These are phyloP conservation scores for Corymbia citriodora DNA, from an alignment of 441 rosid species.

Conservation along the genomic window DNA sequence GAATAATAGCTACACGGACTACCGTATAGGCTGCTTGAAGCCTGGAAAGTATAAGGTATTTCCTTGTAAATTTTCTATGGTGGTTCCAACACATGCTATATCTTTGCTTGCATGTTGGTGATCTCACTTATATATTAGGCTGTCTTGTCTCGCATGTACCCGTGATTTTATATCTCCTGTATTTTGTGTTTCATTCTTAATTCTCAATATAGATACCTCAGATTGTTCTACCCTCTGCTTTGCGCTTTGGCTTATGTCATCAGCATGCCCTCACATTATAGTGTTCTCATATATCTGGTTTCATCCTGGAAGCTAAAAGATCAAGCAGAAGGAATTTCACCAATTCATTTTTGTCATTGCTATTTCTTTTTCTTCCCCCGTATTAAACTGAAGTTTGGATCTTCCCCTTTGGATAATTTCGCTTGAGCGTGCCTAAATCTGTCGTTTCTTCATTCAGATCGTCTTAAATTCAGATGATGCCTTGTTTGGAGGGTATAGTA, in stretches of 20 bases:
- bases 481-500: conserved; percentile 69
- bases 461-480: conserved; percentile 81
- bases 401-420: not conserved
- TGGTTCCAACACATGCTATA: not conserved
- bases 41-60: conserved; percentile 94
- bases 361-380: not conserved
- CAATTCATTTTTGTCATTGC: not conserved
- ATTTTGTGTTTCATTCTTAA: not conserved
- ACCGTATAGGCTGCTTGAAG: conserved; percentile 77
- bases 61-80: not conserved
- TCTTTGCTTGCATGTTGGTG: not conserved
- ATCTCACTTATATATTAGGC: not conserved
- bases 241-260: not conserved
- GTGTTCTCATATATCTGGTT: not conserved
- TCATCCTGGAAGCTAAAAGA: not conserved
- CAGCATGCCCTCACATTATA: not conserved
- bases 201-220: not conserved
- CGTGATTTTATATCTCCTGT: not conserved
- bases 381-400: not conserved
- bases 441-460: conserved; percentile 28
- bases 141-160: not conserved
- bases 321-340: not conserved
- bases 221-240: not conserved
- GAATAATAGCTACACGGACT: conserved; percentile 82
- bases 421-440: not conserved